These are phyloP conservation scores for Chaetoscypha palmicola DNA, from an alignment of 2,329 filamentous ascomycete genomes.

Conservation along the genomic window DNA sequence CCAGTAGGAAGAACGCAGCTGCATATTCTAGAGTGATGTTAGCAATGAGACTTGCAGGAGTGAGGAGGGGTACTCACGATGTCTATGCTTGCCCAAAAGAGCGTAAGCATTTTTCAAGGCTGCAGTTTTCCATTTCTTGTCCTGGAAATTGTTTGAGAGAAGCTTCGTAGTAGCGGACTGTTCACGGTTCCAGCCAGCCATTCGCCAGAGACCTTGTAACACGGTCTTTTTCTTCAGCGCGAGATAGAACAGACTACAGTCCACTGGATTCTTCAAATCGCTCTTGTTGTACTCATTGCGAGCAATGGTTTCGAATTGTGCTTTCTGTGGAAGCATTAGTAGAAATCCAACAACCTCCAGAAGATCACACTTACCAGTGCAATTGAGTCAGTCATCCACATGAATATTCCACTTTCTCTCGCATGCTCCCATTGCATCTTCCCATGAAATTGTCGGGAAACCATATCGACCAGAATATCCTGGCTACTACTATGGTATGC, in stretches of 20 bases:
- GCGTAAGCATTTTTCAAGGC: constrained; percentile 97
- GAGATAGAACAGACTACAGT: constrained; percentile 87
- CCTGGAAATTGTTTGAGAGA: constrained; percentile 83
- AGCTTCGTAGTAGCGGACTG: constrained; percentile 73
- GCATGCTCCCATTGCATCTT: constrained; percentile 80
- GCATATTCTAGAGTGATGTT: constrained; percentile 62
- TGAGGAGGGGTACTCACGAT: constrained; percentile 48
- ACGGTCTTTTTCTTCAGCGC: constrained; percentile 87
- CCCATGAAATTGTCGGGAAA: constrained; percentile 71
- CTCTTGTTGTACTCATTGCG: constrained; percentile 88
- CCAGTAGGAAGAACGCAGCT: constrained; percentile 90
- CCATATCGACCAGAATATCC: constrained; percentile 80
- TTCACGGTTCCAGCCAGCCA: constrained; percentile 84
- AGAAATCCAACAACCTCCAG: neutral
- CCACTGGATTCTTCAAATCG: constrained; percentile 80
- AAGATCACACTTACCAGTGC: constrained; percentile 57
- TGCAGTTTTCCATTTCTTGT: constrained; percentile 78
- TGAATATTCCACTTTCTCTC: constrained; percentile 80
- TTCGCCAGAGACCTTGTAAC: constrained; percentile 86
- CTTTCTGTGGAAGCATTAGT: constrained; percentile 40
- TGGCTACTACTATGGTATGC: constrained; percentile 80
- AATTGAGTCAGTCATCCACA: constrained; percentile 79
- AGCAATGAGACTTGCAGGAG: neutral
- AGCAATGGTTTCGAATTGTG: constrained; percentile 84
- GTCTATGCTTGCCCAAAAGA: constrained; percentile 80